phyloP scores from a whole-genome alignment of 148 eudicot genomes.

The Cornus kousa region DNA sequence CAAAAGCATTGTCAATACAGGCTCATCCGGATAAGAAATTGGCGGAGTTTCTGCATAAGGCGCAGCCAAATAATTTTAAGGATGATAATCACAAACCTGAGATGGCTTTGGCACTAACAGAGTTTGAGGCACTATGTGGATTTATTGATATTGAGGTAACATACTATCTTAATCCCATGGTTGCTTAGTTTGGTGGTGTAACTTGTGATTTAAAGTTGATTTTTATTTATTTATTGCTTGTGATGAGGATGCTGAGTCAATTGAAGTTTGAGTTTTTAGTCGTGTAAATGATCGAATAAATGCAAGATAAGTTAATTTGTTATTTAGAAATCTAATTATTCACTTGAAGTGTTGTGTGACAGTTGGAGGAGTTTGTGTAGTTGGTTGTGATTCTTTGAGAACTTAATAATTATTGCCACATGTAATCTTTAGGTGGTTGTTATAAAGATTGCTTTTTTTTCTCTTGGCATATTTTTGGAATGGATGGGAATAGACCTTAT shows the following conservation, averaged over 20 bases:
- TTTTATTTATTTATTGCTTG: neutral
- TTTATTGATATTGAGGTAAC: conserved; percentile 66
- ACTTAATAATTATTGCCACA: too few species aligned
- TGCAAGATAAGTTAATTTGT: neutral
- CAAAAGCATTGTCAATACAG: conserved; percentile 79
- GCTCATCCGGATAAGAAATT: conserved; percentile 85
- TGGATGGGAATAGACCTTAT: neutral
- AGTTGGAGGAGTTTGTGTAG: too few species aligned
- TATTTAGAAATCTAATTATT: neutral
- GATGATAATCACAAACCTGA: conserved; percentile 93
- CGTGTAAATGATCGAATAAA: neutral
- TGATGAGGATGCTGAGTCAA: neutral
- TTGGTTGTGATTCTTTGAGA: too few species aligned
- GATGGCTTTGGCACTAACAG: conserved; percentile 88
- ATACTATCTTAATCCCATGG: neutral
- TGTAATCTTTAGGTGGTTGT: too few species aligned
- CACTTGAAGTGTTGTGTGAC: too few species aligned
- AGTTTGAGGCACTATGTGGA: conserved; percentile 89
- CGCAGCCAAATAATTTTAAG: conserved; percentile 57
- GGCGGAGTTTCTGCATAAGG: conserved; percentile 57
- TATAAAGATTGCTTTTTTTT: neutral
- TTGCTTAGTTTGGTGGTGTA: neutral
- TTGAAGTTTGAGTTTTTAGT: neutral
- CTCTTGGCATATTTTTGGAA: neutral
- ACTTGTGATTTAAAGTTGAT: neutral